Evolutionary conservation across 352 stramenopile genomes (phyloP).

Genomic region (Peronospora tabacina): DNA sequence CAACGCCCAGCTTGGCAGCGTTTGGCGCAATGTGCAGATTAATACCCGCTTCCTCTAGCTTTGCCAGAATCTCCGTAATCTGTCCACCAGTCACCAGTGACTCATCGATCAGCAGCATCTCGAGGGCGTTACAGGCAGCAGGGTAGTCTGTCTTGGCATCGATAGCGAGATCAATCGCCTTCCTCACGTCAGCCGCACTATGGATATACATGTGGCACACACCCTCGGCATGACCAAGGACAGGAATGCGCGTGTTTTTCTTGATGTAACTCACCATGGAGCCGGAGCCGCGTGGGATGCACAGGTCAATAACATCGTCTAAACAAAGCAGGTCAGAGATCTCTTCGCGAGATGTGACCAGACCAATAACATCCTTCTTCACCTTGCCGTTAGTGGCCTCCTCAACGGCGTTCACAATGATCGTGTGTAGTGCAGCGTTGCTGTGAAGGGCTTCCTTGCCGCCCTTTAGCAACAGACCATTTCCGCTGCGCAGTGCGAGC

Average conservation of each 20-base stretch:
- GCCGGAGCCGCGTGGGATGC: slow-evolving; percentile 95
- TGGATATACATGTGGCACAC: slow-evolving; percentile 98
- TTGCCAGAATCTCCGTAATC: slow-evolving; percentile 67
- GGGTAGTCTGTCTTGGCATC: slow-evolving; percentile 98
- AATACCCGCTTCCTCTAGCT: slow-evolving; percentile 87
- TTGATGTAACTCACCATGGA: slow-evolving; percentile 96
- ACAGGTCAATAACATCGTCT: slow-evolving; percentile 96
- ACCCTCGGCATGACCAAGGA: slow-evolving; percentile 96
- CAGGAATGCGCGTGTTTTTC: slow-evolving; percentile 94
- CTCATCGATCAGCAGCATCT: slow-evolving; percentile 94
- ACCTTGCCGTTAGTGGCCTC: slow-evolving; percentile 82
- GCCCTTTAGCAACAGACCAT: slow-evolving; percentile 95
- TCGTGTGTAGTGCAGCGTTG: slow-evolving; percentile 89
- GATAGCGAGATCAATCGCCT: slow-evolving; percentile 87
- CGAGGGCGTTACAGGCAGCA: slow-evolving; percentile 95
- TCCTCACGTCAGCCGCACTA: slow-evolving; percentile 75
- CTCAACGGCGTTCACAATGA: slow-evolving; percentile 92
- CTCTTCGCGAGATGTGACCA: slow-evolving; percentile 93
- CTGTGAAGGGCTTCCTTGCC: slow-evolving; percentile 91
- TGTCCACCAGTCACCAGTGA: slow-evolving; percentile 69
- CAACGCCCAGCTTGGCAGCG: slow-evolving; percentile 65
- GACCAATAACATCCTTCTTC: slow-evolving; percentile 88
- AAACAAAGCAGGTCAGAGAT: slow-evolving; percentile 90
- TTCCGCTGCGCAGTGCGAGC: slow-evolving; percentile 92
- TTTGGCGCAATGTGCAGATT: slow-evolving; percentile 88